Percentiles rank a stretch among this genome's conserved stretches.
Conservation (phyloP, 176 grass and related monocot genomes). For the Panicum miliaceum region DNA sequence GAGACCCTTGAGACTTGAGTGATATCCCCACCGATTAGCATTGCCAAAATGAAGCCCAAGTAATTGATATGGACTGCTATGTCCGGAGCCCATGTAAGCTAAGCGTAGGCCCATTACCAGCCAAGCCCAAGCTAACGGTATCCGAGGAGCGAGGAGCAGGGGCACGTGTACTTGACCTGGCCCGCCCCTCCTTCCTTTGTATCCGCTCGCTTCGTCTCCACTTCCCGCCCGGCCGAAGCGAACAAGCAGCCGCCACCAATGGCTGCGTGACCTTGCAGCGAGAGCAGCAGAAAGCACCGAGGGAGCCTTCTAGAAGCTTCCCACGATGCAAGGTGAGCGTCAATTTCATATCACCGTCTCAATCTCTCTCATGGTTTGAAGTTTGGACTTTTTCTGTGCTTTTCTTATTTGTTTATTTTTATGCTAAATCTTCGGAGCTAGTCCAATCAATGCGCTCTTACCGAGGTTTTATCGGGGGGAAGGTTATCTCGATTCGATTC, state of each 20-base stretch:
- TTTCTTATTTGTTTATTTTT: not conserved
- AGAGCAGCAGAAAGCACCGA: not conserved
- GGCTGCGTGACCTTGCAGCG: slow-evolving; percentile 17
- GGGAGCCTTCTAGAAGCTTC: not conserved
- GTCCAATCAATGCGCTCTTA: slow-evolving; percentile 8
- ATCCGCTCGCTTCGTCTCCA: slow-evolving; percentile 42
- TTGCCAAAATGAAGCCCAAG: too few species aligned
- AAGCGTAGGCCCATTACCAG: not conserved
- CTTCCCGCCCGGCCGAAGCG: slow-evolving; percentile 56
- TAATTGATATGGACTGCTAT: not conserved
- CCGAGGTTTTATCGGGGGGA: not conserved
- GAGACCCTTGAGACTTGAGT: slow-evolving; percentile 11
- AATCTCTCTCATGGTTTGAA: not conserved
- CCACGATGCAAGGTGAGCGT: slow-evolving; percentile 12
- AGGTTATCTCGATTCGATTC: not conserved
- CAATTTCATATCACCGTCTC: not conserved
- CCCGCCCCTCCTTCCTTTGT: slow-evolving; percentile 20
- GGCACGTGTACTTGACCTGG: slow-evolving; percentile 45
- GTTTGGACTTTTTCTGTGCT: not conserved
- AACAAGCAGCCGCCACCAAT: slow-evolving; percentile 27
- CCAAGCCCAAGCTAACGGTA: slow-evolving; percentile 36
- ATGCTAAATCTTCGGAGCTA: not conserved
- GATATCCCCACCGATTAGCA: too few species aligned
- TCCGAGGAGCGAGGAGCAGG: slow-evolving; percentile 37
- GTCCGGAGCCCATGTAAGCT: not conserved